Base-by-base conservation (phyloP, 176 grass and related monocot genomes). In the Raddia distichophylla region DNA sequence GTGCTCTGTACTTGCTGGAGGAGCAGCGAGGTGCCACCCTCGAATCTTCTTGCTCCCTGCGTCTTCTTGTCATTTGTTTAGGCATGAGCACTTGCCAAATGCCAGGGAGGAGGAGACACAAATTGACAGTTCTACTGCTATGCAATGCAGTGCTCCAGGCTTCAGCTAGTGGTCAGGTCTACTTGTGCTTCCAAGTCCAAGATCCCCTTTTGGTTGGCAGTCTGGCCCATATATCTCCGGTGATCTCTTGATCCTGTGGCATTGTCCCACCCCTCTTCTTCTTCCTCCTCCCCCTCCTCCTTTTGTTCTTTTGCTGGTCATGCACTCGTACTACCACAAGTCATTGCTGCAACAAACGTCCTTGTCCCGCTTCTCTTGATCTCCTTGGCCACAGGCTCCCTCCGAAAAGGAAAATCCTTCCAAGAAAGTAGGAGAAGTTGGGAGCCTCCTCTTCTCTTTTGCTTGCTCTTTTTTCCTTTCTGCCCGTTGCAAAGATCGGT, bases 11-110 rank as follows among this genome's bases (percentile, higher is more conserved):
- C 82, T 85, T 82, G 75, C 74, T 77, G 20, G 20, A 27, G 27
- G 0, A 75, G 86, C 67, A 61, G 86, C 20, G 63, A 45, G 61
- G 86, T 74, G 83, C 67, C 76, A 72, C 49, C 82, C 68, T 49
- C 27, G 84, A 86, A 86, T 81, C 84, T 86, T 75, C 77, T 75
- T 80, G 77, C 84, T 75, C 75, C 69, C 84, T 35, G 67, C 77
- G 48, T 74, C 49, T 60, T 13, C 51, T 22, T 53, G 7, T 19
- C 16, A 74, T 66, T 80, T 80, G 68, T 86, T 86, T 86, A 86
- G 55, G 1, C 71, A 68, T n/a, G 27, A 27, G 27, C 27, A 27
- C 27, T 27, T 35, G 6, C n/a, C n/a, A n/a, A n/a, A n/a, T 61
- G 64, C 42, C n/a, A 18, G 9, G 59, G 11, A 34, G 10, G 11